phyloP scores from a whole-genome alignment of 139 green algal species.

The Auxenochlorella pyrenoidosa region DNA sequence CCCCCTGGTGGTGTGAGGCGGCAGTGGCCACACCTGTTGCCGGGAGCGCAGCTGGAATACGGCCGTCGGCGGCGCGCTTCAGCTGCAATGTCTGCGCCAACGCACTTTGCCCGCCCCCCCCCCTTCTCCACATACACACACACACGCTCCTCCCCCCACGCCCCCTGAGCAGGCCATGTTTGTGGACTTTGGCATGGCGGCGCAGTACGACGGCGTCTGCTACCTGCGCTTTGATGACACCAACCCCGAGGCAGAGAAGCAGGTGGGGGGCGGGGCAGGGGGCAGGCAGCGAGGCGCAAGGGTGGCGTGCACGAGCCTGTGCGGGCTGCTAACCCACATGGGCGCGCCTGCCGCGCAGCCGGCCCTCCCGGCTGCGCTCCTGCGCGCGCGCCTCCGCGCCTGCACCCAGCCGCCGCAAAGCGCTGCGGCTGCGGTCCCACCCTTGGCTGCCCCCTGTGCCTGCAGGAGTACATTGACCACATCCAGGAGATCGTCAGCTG shows the following conservation, averaged over 20 bases:
- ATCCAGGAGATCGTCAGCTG: constrained; percentile 96
- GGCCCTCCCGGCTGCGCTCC: no score
- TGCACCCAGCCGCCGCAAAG: no score
- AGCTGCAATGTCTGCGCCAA: no score
- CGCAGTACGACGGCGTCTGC: constrained; percentile 85
- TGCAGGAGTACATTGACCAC: constrained; percentile 96
- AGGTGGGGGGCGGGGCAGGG: constrained; percentile 26
- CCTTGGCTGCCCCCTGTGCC: neutral
- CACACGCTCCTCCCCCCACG: neutral
- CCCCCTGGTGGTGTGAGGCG: no score
- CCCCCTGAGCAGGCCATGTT: constrained; percentile 87
- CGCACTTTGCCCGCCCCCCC: neutral
- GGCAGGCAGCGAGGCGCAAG: neutral
- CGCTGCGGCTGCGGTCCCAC: no score
- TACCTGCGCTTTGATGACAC: constrained; percentile 98
- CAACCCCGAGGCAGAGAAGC: constrained; percentile 98
- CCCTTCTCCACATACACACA: no score
- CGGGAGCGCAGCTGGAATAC: no score
- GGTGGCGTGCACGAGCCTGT: no score
- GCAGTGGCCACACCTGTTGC: no score
- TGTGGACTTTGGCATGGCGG: constrained; percentile 97
- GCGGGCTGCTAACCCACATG: neutral
- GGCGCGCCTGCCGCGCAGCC: neutral
- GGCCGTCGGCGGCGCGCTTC: no score
- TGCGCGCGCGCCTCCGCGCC: no score